Conservation (phyloP, 2,329 filamentous ascomycete species). For the Epichloe typhina region DNA sequence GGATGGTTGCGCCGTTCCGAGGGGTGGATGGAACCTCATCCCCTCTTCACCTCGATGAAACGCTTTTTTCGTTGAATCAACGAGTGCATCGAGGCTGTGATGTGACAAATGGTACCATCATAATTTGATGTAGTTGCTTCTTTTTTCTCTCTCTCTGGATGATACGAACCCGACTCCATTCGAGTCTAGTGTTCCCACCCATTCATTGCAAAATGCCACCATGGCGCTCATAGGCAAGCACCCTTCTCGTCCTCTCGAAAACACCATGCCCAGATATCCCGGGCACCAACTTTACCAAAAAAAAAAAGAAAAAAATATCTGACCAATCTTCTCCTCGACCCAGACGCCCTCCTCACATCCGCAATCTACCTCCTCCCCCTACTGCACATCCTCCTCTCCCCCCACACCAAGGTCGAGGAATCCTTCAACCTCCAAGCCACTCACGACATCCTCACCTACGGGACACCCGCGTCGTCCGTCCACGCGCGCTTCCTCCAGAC, state of each 20-base stretch:
- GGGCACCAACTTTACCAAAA: not conserved
- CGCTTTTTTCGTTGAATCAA: too few relatives aligned
- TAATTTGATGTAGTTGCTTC: not conserved
- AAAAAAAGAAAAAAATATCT: not conserved
- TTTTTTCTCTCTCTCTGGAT: not conserved
- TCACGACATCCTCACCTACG: conserved; percentile 78
- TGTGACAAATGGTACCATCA: too few relatives aligned
- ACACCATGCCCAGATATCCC: not conserved
- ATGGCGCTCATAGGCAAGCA: conserved; percentile 13
- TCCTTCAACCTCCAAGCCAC: conserved; percentile 94
- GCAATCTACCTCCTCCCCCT: conserved; percentile 43
- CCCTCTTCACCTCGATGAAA: too few relatives aligned
- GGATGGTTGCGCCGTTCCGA: conserved; percentile 22
- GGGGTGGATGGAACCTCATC: not conserved
- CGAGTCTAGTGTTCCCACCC: too few relatives aligned
- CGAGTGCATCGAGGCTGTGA: too few relatives aligned
- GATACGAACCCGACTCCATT: too few relatives aligned
- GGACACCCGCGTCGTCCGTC: conserved; percentile 43
- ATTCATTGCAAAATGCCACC: conserved; percentile 1
- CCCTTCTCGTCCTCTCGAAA: not conserved
- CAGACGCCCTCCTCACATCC: conserved; percentile 14
- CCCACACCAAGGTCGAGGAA: conserved; percentile 96
- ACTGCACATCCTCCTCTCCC: conserved; percentile 59
- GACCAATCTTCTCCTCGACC: not conserved
- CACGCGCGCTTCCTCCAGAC: conserved; percentile 38